Conservation (phyloP, 768 basidiomycete genomes). For the Cystobasidium ongulense region DNA sequence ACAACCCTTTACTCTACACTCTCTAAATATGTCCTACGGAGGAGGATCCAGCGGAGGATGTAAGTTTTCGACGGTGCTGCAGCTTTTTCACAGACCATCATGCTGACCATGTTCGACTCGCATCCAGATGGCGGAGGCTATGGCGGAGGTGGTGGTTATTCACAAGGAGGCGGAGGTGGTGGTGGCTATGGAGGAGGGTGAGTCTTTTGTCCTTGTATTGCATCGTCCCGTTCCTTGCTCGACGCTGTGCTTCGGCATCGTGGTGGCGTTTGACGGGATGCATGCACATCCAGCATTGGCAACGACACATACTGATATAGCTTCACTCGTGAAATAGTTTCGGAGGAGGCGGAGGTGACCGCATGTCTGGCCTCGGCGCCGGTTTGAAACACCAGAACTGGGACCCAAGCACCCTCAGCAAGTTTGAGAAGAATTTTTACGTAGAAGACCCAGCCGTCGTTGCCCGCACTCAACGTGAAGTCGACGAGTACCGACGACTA, state of each 20-base stretch:
- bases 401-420: conserved; percentile 61
- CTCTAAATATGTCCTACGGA: conserved; percentile 30
- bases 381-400: conserved; percentile 79
- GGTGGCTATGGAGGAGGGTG: conserved; percentile 36
- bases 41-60: too few relatives aligned
- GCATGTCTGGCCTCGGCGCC: conserved; percentile 72
- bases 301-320: too few relatives aligned
- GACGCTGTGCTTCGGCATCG: too few relatives aligned
- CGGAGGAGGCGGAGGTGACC: conserved; percentile 2
- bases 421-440: conserved; percentile 98
- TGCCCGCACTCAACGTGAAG: conserved; percentile 67
- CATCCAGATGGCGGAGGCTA: too few relatives aligned
- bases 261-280: too few relatives aligned
- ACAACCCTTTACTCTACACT: background rate
- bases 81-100: background rate
- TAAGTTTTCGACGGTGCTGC: background rate
- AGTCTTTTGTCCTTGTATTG: too few relatives aligned
- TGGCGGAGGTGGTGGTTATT: conserved; percentile 48
- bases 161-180: conserved; percentile 51
- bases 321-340: too few relatives aligned
- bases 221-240: too few relatives aligned
- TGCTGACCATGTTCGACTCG: too few relatives aligned
- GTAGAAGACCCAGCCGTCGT: conserved; percentile 77
- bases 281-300: too few relatives aligned
- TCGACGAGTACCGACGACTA: conserved; percentile 70